A percentile compares a stretch with the other conserved stretches of the same genome.
phyloP scores from a whole-genome alignment of 768 basidiomycete genomes.

The Tricholomella constricta region DNA sequence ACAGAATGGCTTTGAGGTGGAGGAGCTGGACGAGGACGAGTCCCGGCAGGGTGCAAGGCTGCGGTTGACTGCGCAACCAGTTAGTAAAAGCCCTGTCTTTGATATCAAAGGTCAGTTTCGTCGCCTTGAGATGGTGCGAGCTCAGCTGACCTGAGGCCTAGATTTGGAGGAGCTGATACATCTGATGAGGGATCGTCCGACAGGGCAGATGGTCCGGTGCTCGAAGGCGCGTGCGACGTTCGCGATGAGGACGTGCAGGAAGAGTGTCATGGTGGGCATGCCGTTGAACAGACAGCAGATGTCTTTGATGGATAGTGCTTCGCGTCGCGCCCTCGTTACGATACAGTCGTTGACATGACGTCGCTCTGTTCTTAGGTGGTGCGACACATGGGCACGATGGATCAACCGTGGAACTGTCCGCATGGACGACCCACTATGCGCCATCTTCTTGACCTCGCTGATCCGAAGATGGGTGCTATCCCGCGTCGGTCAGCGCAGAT shows the following conservation, averaged over 20 bases:
- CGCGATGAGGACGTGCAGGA: slow-evolving; percentile 92
- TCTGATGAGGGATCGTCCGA: slow-evolving; percentile 74
- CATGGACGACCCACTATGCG: slow-evolving; percentile 86
- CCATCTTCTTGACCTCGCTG: slow-evolving; percentile 58
- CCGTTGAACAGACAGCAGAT: slow-evolving; percentile 78
- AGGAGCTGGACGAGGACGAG: slow-evolving; percentile 49
- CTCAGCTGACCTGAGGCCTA: slow-evolving; percentile 27
- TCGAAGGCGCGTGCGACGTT: slow-evolving; percentile 96
- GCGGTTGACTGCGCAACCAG: slow-evolving; percentile 77
- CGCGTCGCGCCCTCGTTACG: slow-evolving; percentile 40
- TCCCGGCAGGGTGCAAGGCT: slow-evolving; percentile 45
- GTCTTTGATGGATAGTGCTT: slow-evolving; percentile 43
- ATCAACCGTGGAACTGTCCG: slow-evolving; percentile 89
- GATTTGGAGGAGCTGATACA: slow-evolving; percentile 94
- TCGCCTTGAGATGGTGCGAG: not conserved
- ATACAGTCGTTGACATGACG: slow-evolving; percentile 3
- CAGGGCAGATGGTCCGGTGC: slow-evolving; percentile 86
- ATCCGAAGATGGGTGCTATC: slow-evolving; percentile 11
- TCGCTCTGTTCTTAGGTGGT: slow-evolving; percentile 69
- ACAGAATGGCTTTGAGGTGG: slow-evolving; percentile 89
- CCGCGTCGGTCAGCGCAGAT: slow-evolving; percentile 16
- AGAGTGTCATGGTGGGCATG: slow-evolving; percentile 95
- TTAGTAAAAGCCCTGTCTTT: slow-evolving; percentile 90
- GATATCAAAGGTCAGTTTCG: slow-evolving; percentile 71
- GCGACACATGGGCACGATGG: slow-evolving; percentile 81